Conservation (phyloP, 176 grass and related monocot species). For the Pontederia paniculata region DNA sequence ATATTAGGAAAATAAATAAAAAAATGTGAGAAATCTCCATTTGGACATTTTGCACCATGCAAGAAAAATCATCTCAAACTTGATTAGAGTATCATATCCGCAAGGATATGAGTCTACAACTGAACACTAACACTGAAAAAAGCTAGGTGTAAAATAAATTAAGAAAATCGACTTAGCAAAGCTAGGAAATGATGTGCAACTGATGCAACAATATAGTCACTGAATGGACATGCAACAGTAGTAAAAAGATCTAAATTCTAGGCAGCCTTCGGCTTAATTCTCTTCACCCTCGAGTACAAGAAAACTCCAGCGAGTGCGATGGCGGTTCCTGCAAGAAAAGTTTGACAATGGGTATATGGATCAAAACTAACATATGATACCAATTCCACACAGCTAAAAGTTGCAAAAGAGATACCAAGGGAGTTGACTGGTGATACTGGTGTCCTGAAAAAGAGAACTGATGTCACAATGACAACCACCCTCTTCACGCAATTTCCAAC, state of each 20-base stretch:
- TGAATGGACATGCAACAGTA: no score
- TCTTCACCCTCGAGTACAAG: constrained; percentile 86
- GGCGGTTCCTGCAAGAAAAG: constrained; percentile 45
- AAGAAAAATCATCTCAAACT: no score
- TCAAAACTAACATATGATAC: neutral
- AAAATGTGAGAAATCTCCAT: no score
- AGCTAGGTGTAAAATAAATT: no score
- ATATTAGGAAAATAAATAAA: no score
- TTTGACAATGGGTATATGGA: neutral
- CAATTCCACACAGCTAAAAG: neutral
- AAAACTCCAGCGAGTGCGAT: constrained; percentile 88
- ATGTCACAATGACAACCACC: constrained; percentile 87
- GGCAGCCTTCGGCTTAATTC: constrained; percentile 69
- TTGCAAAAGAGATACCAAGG: constrained; percentile 33
- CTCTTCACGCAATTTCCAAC: constrained; percentile 94
- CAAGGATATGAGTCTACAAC: no score
- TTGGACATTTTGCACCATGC: no score
- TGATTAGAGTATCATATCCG: no score
- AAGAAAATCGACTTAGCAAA: no score
- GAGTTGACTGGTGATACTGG: constrained; percentile 89
- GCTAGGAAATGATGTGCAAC: no score
- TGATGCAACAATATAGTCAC: neutral
- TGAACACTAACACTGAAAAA: no score
- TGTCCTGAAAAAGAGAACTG: constrained; percentile 86
- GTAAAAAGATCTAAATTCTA: neutral